Evolutionary conservation across 192 early-diverging fungal genomes (phyloP).

Genomic region (Backusella luteola): DNA sequence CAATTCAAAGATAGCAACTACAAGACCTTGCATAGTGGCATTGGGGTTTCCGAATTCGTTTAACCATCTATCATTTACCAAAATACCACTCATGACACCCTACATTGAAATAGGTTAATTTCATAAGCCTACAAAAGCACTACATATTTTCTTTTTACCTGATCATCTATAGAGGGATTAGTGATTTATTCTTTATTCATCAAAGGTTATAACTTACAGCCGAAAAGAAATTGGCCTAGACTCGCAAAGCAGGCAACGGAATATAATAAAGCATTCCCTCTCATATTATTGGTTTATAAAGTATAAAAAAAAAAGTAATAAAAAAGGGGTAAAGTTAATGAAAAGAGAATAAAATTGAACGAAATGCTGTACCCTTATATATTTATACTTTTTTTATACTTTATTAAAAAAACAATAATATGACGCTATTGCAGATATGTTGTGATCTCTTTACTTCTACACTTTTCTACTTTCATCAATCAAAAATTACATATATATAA

Average conservation of each 20-base stretch:
- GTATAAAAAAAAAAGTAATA: neutral
- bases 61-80: conserved; percentile 23
- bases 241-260: conserved; percentile 30
- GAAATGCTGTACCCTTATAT: neutral
- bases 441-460: neutral
- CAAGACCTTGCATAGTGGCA: conserved; percentile 14
- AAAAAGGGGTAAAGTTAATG: neutral
- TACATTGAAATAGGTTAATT: too few relatives aligned
- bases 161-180: conserved; percentile 28
- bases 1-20: conserved; percentile 14
- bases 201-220: conserved; percentile 21
- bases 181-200: too few relatives aligned
- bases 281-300: neutral
- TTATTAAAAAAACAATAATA: neutral
- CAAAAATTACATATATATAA: neutral
- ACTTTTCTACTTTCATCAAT: neutral
- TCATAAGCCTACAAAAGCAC: too few relatives aligned
- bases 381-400: neutral
- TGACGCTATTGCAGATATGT: neutral
- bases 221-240: conserved; percentile 52
- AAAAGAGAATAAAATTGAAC: neutral
- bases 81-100: conserved; percentile 46
- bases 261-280: conserved; percentile 10
- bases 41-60: conserved; percentile 10
- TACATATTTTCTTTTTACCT: neutral